Evolutionary conservation across 345 rosid species (phyloP).

Genomic region (Pseudoturritis turrita): DNA sequence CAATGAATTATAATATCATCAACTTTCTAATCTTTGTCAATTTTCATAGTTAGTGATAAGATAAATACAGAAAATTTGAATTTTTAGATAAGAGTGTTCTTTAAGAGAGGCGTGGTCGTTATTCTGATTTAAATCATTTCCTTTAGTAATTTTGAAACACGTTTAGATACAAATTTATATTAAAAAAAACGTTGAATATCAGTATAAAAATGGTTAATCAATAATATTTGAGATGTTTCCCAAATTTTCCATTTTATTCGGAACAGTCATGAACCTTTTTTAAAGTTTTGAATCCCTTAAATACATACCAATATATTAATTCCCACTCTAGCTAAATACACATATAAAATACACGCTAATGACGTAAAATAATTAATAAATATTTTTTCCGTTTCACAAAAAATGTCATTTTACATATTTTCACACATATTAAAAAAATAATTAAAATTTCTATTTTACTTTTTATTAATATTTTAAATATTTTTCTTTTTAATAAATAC

Average conservation of each 20-base stretch:
- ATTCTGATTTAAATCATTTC: not conserved
- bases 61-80: not conserved
- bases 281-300: not conserved
- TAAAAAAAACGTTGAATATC: not conserved
- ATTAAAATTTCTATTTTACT: too few relatives aligned
- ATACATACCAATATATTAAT: not conserved
- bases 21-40: not conserved
- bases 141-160: not conserved
- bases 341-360: slow-evolving; percentile 4
- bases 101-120: not conserved
- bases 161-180: too few relatives aligned
- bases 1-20: not conserved
- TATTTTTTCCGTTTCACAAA: too few relatives aligned
- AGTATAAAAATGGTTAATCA: not conserved
- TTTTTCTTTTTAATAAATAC: too few relatives aligned
- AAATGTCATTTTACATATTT: too few relatives aligned
- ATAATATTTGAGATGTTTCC: not conserved
- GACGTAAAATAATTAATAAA: not conserved
- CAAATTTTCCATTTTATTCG: not conserved
- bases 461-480: too few relatives aligned
- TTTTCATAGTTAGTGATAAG: not conserved
- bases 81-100: not conserved
- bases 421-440: too few relatives aligned
- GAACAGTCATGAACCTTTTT: not conserved
- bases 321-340: not conserved